A percentile compares a stretch with the other conserved stretches of the same genome.
Conservation (phyloP, 306 rosid genomes). For the Quercus berberidifolia region DNA sequence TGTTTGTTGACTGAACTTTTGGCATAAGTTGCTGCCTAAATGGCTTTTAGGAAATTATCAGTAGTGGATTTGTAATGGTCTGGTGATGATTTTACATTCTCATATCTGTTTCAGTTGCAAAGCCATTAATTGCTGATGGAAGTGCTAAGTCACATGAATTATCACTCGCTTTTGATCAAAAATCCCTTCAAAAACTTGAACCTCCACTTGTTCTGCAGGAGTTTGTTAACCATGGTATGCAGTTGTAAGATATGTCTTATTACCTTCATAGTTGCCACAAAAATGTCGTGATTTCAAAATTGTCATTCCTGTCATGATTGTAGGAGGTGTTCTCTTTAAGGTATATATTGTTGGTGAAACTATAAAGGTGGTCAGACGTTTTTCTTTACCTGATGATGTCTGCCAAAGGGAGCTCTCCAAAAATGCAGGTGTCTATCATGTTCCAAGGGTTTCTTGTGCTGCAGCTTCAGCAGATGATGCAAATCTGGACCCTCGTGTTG, state of each 20-base stretch:
- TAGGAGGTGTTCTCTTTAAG: slow-evolving; percentile 92
- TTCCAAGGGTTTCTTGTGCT: slow-evolving; percentile 95
- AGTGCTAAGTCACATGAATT: slow-evolving; percentile 84
- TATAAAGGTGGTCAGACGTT: slow-evolving; percentile 87
- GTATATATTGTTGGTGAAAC: slow-evolving; percentile 93
- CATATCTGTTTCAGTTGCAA: slow-evolving; percentile 65
- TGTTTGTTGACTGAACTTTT: slow-evolving; percentile 7
- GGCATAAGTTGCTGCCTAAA: neutral
- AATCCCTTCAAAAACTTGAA: slow-evolving; percentile 79
- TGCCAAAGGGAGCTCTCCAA: slow-evolving; percentile 65
- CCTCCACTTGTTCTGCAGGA: slow-evolving; percentile 95
- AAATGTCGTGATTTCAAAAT: slow-evolving; percentile 4
- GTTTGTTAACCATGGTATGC: slow-evolving; percentile 85
- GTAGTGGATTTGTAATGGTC: neutral
- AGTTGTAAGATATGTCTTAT: slow-evolving; percentile 8
- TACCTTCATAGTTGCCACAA: neutral
- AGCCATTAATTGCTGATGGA: slow-evolving; percentile 92
- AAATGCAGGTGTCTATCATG: slow-evolving; percentile 60
- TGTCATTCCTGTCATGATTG: slow-evolving; percentile 18
- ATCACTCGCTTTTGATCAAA: slow-evolving; percentile 76
- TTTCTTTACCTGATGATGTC: slow-evolving; percentile 77
- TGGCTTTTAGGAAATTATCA: neutral
- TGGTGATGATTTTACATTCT: slow-evolving; percentile 10
- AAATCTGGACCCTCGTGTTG: slow-evolving; percentile 78
- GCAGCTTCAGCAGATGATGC: slow-evolving; percentile 98